Evolutionary conservation across 2,329 filamentous ascomycete species (phyloP), one percentile per base, ranked within the genome.

Genomic region (Trichoderma breve): DNA sequence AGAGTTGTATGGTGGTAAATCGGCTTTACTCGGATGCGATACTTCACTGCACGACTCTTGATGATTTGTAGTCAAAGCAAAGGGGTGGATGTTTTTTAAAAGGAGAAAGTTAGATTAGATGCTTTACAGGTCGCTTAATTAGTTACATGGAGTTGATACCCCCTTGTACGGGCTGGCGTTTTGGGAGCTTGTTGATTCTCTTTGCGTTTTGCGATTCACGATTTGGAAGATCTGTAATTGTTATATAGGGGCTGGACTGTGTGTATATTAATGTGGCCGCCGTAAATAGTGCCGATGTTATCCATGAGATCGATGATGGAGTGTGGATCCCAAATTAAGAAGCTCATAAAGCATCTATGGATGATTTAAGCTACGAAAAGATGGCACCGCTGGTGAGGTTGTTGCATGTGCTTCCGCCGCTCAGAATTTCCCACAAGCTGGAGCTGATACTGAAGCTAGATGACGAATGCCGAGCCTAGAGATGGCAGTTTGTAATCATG

Each of bases 21-120:
- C 77, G 79, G 36, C 75, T 83, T 0, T 87, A 87, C 71, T 55
- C 81, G 3, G 83, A 86, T 71, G 81, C 83, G 0, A 79, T 82
- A 21, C 72, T 87, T 53, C 83, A 86, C 70, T 81, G 84, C 66
- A 82, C 80, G 3, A 80, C 81, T 6, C 74, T 83, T 26, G 71
- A 78, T 32, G 73, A 72, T 18, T 18, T 71, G 24, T 28, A 60
- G 57, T 26, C 60, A 18, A 26, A 30, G 18, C 21, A 58, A 34
- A n/a, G 39, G 15, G 39, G 7, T 43, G 15, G 39, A 43, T 58
- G 64, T 14, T 24, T 53, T 21, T 24, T 24, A 24, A 6, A 51
- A 51, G 15, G 7, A 21, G 21, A 21, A 24, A 53, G 24, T 53
- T 24, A 53, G n/a, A 24, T 53, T 51, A 9, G 14, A 18, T 26